phyloP scores from a whole-genome alignment of 148 eudicot genomes.

The Rhododendron vialii region DNA sequence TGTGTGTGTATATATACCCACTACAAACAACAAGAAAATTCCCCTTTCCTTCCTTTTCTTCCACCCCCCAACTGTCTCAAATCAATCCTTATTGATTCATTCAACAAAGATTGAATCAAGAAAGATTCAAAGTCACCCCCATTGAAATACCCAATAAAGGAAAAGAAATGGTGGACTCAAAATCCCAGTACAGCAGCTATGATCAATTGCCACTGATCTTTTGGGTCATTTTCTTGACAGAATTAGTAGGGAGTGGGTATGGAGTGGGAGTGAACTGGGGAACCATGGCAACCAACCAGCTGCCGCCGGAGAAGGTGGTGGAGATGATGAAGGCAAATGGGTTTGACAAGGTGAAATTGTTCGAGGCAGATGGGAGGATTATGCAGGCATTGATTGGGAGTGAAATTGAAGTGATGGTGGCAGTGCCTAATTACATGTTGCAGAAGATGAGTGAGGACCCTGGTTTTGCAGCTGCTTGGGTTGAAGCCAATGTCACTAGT shows the following conservation, averaged over 20 bases:
- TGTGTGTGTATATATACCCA: background rate
- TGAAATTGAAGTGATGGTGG: conserved; percentile 81
- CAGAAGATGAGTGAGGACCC: conserved; percentile 57
- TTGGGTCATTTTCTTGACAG: conserved; percentile 10
- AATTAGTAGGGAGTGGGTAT: conserved; percentile 12
- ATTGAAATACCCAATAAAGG: conserved; percentile 5
- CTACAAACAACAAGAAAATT: conserved; percentile 8
- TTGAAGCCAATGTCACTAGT: conserved; percentile 69
- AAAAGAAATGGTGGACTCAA: conserved; percentile 7
- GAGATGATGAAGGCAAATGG: conserved; percentile 79
- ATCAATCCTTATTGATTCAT: conserved; percentile 2
- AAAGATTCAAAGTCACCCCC: background rate
- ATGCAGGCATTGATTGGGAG: conserved; percentile 63
- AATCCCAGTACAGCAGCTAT: background rate
- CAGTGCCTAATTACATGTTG: conserved; percentile 84
- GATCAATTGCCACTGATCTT: background rate
- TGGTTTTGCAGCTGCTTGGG: conserved; percentile 69
- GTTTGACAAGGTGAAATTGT: conserved; percentile 75
- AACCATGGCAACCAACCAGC: conserved; percentile 68
- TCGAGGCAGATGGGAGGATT: conserved; percentile 74
- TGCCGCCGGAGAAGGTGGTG: conserved; percentile 67
- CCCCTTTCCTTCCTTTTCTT: conserved; percentile 18
- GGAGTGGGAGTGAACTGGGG: conserved; percentile 97
- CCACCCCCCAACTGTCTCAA: background rate
- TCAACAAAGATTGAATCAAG: background rate